These are phyloP conservation scores for Brassica rapa DNA, from an alignment of 345 rosid species.

Conservation along the genomic window DNA sequence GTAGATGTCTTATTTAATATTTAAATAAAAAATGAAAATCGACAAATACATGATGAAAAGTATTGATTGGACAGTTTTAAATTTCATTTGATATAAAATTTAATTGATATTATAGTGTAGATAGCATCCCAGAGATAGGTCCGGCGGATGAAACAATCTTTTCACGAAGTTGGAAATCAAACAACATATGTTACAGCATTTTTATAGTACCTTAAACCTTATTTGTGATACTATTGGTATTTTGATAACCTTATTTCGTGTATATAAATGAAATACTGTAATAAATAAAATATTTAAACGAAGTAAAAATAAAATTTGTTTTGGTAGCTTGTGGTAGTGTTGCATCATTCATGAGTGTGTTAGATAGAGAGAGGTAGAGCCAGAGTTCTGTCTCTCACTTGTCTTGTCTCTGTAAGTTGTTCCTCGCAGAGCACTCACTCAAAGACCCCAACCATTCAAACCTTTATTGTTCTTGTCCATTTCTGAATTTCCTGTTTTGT, in stretches of 20 bases:
- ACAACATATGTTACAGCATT: conserved; percentile 17
- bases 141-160: conserved; percentile 1
- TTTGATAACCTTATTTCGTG: conserved; percentile 15
- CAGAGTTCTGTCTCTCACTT: conserved; percentile 44
- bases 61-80: conserved; percentile 25
- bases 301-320: conserved; percentile 12
- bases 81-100: background rate
- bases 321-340: conserved; percentile 34
- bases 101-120: background rate
- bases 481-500: conserved; percentile 23
- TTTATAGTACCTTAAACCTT: conserved; percentile 20
- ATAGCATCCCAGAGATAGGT: conserved; percentile 11
- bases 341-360: conserved; percentile 39
- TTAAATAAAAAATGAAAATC: background rate
- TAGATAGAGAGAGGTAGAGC: conserved; percentile 28
- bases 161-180: conserved; percentile 12
- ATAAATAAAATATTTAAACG: background rate
- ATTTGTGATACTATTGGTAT: background rate
- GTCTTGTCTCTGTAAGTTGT: conserved; percentile 45
- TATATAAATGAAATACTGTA: conserved; percentile 10
- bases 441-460: conserved; percentile 24
- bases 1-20: background rate
- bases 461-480: conserved; percentile 33
- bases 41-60: conserved; percentile 15
- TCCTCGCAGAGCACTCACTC: conserved; percentile 33